phyloP scores from a whole-genome alignment of 352 stramenopile species.

The Peronospora tabacina region DNA sequence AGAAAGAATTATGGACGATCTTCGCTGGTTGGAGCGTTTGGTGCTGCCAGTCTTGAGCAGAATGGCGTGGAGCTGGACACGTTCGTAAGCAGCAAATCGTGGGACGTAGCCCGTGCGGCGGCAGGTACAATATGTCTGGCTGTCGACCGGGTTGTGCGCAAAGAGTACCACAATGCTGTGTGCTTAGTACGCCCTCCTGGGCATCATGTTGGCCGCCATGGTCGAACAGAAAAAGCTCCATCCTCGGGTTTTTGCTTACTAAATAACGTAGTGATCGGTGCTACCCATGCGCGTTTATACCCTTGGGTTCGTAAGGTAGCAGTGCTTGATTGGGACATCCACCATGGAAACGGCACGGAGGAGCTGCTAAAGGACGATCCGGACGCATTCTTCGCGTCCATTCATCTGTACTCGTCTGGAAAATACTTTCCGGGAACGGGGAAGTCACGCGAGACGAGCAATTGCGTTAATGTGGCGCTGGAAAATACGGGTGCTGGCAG shows the following conservation, averaged over 20 bases:
- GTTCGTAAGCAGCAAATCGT: conserved; percentile 81
- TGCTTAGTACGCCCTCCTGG: conserved; percentile 88
- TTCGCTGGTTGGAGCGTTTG: conserved; percentile 60
- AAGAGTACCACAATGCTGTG: conserved; percentile 75
- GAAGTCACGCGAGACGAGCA: conserved; percentile 46
- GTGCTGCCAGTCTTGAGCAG: conserved; percentile 52
- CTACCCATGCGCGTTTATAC: conserved; percentile 92
- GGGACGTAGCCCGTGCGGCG: conserved; percentile 71
- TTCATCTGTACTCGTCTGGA: conserved; percentile 68
- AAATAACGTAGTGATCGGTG: conserved; percentile 98
- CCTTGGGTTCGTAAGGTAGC: conserved; percentile 90
- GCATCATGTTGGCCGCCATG: conserved; percentile 87
- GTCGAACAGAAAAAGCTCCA: conserved; percentile 54
- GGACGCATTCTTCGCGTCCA: conserved; percentile 79
- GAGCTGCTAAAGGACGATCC: conserved; percentile 75
- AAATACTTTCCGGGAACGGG: conserved; percentile 78
- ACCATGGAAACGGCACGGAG: conserved; percentile 98
- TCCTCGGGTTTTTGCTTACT: conserved; percentile 96
- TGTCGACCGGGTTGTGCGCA: conserved; percentile 71
- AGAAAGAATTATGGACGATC: conserved; percentile 33
- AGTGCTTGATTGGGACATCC: conserved; percentile 98
- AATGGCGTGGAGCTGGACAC: conserved; percentile 72
- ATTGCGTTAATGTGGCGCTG: conserved; percentile 72
- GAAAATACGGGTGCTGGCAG: conserved; percentile 60
- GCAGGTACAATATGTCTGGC: conserved; percentile 74